These are phyloP conservation scores for Luffa acutangula DNA, from an alignment of 306 rosid species.

Conservation along the genomic window DNA sequence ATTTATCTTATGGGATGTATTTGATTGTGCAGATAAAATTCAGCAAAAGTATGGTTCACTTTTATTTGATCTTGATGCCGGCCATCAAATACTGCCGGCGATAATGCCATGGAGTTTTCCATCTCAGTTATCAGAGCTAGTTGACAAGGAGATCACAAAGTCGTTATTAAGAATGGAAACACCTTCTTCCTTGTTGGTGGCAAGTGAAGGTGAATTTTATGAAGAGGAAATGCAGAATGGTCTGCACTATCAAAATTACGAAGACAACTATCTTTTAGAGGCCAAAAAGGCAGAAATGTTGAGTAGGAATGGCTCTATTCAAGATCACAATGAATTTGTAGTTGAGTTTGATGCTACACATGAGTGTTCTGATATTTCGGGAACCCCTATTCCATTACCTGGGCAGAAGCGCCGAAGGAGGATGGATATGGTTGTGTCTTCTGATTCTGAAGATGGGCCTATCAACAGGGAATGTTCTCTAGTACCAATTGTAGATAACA, in stretches of 20 bases:
- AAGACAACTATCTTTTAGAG: constrained; percentile 18
- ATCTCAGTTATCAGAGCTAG: constrained; percentile 54
- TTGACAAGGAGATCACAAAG: constrained; percentile 53
- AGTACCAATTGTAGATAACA: constrained; percentile 22
- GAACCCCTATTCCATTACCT: constrained; percentile 25
- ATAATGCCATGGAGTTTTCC: constrained; percentile 75
- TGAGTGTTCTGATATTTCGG: constrained; percentile 35
- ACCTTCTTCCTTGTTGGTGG: constrained; percentile 25
- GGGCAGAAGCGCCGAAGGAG: constrained; percentile 29
- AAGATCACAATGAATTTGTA: constrained; percentile 33
- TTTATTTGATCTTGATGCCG: constrained; percentile 66
- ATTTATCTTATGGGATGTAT: background rate
- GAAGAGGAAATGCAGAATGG: constrained; percentile 22
- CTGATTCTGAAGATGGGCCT: constrained; percentile 51
- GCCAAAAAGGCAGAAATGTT: constrained; percentile 47
- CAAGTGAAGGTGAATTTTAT: constrained; percentile 26
- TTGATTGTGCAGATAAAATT: constrained; percentile 38
- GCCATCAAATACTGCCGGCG: constrained; percentile 60
- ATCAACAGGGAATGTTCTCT: constrained; percentile 14
- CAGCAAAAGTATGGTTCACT: constrained; percentile 35
- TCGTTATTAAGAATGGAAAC: constrained; percentile 37
- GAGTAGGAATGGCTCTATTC: constrained; percentile 43
- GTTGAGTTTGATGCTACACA: constrained; percentile 28
- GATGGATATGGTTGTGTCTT: constrained; percentile 38
- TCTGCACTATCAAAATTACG: constrained; percentile 17